Base-by-base conservation (phyloP, 1,284 basidiomycete species). In the Ceratobasidium sp. region DNA sequence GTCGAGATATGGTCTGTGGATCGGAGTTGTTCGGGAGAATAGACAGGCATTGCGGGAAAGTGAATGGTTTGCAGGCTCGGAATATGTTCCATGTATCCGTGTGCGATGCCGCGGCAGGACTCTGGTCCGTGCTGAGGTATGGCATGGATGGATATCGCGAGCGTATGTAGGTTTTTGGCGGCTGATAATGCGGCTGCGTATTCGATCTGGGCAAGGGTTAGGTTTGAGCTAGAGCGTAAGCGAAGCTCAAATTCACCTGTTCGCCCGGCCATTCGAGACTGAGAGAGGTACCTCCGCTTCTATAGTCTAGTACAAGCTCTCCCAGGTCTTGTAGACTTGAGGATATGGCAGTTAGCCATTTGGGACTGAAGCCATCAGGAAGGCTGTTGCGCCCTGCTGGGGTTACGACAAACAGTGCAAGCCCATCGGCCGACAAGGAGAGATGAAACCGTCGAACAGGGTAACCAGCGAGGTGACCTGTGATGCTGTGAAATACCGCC, bases 251-350 rank as follows among this genome's bases (percentile, higher is more conserved):
- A 59, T 56, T 1, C 56, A 72, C 67, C 22, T 57, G 67, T 29
- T 48, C 54, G 1, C 67, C 67, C 15, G 67, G 67, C 67, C 67
- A 72, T 45, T 17, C 27, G 22, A 59, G 67, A 8, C 22, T 31
- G 17, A 72, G 47, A 14, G 11, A 27, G 15, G 29, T 45, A 24
- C 67, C 67, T 29, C 67, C 67, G 17, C 14, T 22, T 45, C 67
- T 59, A 54, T 72, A 72, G 33, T 72, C 67, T n/a, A 72, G 67
- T 29, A 72, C 67, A 17, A 72, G 47, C 33, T 72, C 67, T 36
- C 60, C 56, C 22, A 72, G 19, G 22, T 60, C 33, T 29, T 59
- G 48, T n/a, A 72, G 15, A 19, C 24, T 72, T 11, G 22, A 11
- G n/a, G 54, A 24, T 36, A 72, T 72, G 27, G 15, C 41, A 27